Base-by-base conservation (phyloP, 495 filamentous ascomycete species). In the Aspergillus funiculosus region DNA sequence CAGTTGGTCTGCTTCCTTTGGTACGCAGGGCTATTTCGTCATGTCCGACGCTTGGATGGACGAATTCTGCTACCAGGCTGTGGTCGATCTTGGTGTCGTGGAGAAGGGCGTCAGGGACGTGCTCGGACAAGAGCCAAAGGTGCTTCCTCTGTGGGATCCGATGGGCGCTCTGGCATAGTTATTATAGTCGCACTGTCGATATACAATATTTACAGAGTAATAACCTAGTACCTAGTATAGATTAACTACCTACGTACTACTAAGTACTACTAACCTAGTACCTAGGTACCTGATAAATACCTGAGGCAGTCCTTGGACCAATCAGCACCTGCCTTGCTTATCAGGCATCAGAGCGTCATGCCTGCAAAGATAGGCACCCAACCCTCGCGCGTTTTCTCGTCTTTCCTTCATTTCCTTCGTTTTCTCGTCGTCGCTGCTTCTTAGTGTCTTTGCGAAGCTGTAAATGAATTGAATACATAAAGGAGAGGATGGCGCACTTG, bases 1-100 rank as follows among this genome's bases (percentile, higher is more conserved):
- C 54, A 78, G 72, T 9, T 94, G 88, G 88, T 85, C 85, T 6
- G 68, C 73, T 15, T 60, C 43, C 0, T 75, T 71, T 0, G 88
- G 88, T 1, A 73, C 75, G n/a, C 76, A 88, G 31, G 88, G 88
- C 0, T 92, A 84, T 73, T 86, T 89, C 48, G 83, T 92, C 24
- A 92, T 92, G 88, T 81, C 71, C 17, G 88, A 94, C 66, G 62
- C 58, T 8, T 94, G 88, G 88, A 84, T 92, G 83, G 82, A 86
- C 50, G 75, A 92, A 71, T 94, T 87, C 61, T 76, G 80, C 3
- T 92, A 89, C 56, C 88, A 94, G 69, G 83, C 79, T 13, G 88
- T 92, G 13, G 82, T 90, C 1, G 86, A 90, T 56, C 81, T 82
- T 2, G 65, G 64, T 13, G 83, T 86, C 54, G 73, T 91, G 25